Evolutionary conservation across 306 rosid species (phyloP), one percentile per base, ranked within the genome.

Genomic region (Gynostemma pentaphyllum): DNA sequence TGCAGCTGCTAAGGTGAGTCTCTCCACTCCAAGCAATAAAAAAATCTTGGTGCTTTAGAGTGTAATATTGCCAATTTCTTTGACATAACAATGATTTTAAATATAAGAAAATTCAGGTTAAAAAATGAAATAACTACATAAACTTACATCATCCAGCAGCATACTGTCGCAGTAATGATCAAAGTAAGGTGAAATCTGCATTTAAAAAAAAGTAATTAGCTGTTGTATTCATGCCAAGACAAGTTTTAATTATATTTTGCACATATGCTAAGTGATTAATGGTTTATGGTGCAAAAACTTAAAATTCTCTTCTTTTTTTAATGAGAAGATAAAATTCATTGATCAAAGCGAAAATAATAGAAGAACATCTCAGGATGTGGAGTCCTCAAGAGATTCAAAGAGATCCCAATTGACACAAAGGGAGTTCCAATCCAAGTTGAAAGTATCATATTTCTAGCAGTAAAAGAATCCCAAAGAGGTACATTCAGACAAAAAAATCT

Each of bases 71-170:
- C 14, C 23, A 12, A 42, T 12, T 32, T 21, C 45, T 15, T 18
- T 22, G 27, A 36, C 21, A 32, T 51, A 47, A 37, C 34, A 40
- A 40, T 16, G 18, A 16, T 28, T 18, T 47, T 16, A 16, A 36
- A 45, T 23, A 13, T 15, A 27, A 24, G 30, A 56, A 18, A 56
- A 34, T 16, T 42, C 53, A 4, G 19, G 41, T 15, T 63, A 41
- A 45, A 61, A 24, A 62, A 67, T 24, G 50, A 57, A 51, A 52
- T 5, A 52, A 26, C 42, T 72, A 68, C 34, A 28, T 24, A 18
- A 14, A 78, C 96, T 80, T 82, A 91, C 96, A 91, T 91, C 91
- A 91, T 83, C 97, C 97, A 91, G 72, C 95, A 81, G 78, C 96
- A 87, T 55, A 87, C 76, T 21, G 90, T 90, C 34, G 96, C 97